These are phyloP conservation scores for Decorospora gaudefroyi DNA, from an alignment of 2,329 filamentous ascomycete genomes.

Conservation along the genomic window DNA sequence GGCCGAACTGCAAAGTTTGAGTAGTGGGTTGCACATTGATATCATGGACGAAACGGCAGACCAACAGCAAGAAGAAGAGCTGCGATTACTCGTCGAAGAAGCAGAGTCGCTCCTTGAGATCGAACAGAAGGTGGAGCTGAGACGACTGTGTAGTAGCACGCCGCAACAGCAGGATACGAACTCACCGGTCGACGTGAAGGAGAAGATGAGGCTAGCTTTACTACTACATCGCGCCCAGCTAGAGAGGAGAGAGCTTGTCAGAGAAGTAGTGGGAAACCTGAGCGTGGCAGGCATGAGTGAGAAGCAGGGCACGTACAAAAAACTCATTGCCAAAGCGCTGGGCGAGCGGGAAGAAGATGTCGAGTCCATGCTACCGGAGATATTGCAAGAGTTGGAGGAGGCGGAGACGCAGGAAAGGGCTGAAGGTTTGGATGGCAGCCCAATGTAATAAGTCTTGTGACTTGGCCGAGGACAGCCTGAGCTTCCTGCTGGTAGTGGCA, in stretches of 20 bases:
- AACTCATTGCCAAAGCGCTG: slow-evolving; percentile 69
- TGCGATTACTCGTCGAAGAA: slow-evolving; percentile 46
- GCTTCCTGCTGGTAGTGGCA: slow-evolving; percentile 3
- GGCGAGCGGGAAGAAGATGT: slow-evolving; percentile 70
- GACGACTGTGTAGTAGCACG: slow-evolving; percentile 35
- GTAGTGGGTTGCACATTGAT: slow-evolving; percentile 35
- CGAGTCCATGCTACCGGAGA: slow-evolving; percentile 62
- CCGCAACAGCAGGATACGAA: slow-evolving; percentile 27
- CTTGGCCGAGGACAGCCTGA: neutral
- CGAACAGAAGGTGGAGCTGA: slow-evolving; percentile 51
- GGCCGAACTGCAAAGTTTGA: slow-evolving; percentile 54
- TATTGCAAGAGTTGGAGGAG: slow-evolving; percentile 56
- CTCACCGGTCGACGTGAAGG: slow-evolving; percentile 51
- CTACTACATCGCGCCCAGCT: slow-evolving; percentile 61
- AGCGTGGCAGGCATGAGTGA: slow-evolving; percentile 72
- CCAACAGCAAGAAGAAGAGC: slow-evolving; percentile 45
- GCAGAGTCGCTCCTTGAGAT: slow-evolving; percentile 52
- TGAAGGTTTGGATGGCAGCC: slow-evolving; percentile 44
- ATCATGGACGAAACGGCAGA: slow-evolving; percentile 46
- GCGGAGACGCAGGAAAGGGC: slow-evolving; percentile 49
- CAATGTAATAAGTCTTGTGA: slow-evolving; percentile 20
- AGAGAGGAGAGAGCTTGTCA: slow-evolving; percentile 66
- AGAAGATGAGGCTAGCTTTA: slow-evolving; percentile 62
- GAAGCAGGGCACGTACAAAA: slow-evolving; percentile 73
- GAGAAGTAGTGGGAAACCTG: slow-evolving; percentile 70